Base-by-base conservation (phyloP, 2,329 filamentous ascomycete species). In the Microdochium trichocladiopsis region DNA sequence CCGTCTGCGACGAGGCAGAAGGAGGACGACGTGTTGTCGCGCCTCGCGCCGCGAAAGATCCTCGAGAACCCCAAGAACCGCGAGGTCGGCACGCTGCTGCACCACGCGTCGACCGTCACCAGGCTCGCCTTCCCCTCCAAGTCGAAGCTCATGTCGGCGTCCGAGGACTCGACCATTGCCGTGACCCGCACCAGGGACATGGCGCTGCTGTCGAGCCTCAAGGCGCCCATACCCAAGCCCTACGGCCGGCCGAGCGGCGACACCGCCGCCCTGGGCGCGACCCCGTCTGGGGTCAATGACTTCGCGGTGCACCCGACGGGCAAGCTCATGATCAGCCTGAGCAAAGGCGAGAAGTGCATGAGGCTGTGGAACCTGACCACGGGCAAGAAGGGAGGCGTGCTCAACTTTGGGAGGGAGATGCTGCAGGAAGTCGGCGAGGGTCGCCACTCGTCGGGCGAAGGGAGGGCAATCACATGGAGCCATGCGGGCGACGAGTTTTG, bases 281-380 rank as follows among this genome's bases (percentile, higher is more conserved):
- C 87, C 24, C 92, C 92, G 0, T 82, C 86, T n/a, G 94, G 94
- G 18, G 83, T 97, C 59, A 97, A 96, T 67, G 89, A 92, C 67
- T 95, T 99, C 67, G 90, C 93, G 2, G 87, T 99, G 24, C 94
- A 99, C 67, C 93, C 94, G 0, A 95, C 89, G 67, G 90, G 95
- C 80, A 97, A 96, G 72, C 76, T 99, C 50, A 96, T 97, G 89
- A 83, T 99, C 55, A 95, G 84, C 60, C 91, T 97, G 9, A 87
- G 90, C 59, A 90, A 87, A 62, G 91, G 91, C 58, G 94, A 99
- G 73, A 85, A 84, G 58, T 90, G 86, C 63, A 95, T 99, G 88
- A 78, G 94, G 57, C 70, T 97, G 58, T 99, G 94, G 94, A 97
- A 99, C 64, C 69, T 99, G 57, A 91, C 97, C 58, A 97, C 93